Evolutionary conservation across 768 basidiomycete species (phyloP).

Genomic region (Suillus clintonianus): DNA sequence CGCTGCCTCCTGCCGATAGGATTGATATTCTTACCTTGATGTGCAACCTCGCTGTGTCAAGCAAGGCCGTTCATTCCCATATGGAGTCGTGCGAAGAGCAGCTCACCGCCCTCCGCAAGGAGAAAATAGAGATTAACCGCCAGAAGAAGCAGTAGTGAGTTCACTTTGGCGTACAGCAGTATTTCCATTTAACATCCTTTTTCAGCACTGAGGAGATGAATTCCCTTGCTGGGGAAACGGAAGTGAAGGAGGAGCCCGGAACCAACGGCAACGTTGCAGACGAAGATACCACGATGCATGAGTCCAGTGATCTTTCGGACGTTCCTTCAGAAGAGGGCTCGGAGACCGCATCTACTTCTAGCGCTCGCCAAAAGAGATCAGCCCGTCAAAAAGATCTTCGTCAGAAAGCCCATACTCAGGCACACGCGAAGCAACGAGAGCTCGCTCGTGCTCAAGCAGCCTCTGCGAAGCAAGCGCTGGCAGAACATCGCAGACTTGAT

Average conservation of each 20-base stretch:
- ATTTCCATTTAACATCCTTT: conserved; percentile 14
- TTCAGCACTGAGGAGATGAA: conserved; percentile 75
- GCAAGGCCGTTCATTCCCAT: conserved; percentile 82
- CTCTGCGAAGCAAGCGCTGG: conserved; percentile 77
- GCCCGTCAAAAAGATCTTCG: conserved; percentile 54
- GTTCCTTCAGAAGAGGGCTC: conserved; percentile 61
- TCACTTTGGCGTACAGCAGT: conserved; percentile 3
- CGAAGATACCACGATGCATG: conserved; percentile 62
- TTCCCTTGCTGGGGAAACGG: conserved; percentile 54
- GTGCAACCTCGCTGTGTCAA: conserved; percentile 86
- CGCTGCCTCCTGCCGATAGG: conserved; percentile 75
- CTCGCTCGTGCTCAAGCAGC: conserved; percentile 76
- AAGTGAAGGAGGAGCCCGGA: conserved; percentile 47
- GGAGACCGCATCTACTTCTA: conserved; percentile 53
- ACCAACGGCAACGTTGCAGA: conserved; percentile 37
- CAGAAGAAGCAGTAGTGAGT: conserved; percentile 86
- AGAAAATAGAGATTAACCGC: conserved; percentile 93
- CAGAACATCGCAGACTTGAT: conserved; percentile 81
- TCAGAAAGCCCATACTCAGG: conserved; percentile 52
- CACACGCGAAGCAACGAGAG: conserved; percentile 79
- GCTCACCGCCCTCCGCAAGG: conserved; percentile 90
- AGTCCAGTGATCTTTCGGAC: conserved; percentile 76
- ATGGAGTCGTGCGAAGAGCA: conserved; percentile 91
- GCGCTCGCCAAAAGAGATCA: conserved; percentile 43
- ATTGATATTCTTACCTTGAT: conserved; percentile 86